Conservation (phyloP, 148 eudicot species). For the Fallopia convolvulus region DNA sequence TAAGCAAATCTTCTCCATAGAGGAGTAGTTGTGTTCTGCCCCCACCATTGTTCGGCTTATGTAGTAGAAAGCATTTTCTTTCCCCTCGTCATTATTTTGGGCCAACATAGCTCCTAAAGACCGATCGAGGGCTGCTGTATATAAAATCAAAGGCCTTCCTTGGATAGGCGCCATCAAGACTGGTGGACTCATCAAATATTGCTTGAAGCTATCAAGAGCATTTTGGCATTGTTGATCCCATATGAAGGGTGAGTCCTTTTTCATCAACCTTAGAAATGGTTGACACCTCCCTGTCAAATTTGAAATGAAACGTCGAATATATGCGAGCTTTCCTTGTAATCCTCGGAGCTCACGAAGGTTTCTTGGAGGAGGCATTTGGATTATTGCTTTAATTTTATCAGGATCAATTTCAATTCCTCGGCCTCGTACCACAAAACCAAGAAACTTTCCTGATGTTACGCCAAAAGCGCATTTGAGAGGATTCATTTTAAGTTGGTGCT, state of each 20-base stretch:
- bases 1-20: neutral
- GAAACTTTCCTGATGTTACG: neutral
- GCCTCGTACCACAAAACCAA: neutral
- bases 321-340: neutral
- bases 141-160: neutral
- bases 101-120: neutral
- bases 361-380: neutral
- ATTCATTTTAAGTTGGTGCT: neutral
- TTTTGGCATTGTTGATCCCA: neutral
- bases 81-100: neutral
- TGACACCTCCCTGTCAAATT: neutral
- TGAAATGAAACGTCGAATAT: neutral
- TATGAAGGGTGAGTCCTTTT: neutral
- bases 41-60: neutral
- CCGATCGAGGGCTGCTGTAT: neutral
- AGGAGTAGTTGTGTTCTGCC: neutral
- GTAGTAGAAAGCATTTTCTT: neutral
- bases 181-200: neutral
- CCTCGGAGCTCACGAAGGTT: neutral
- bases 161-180: neutral
- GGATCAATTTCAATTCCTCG: neutral
- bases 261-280: neutral
- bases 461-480: neutral
- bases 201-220: neutral
- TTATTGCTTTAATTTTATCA: neutral